Evolutionary conservation across 805 yeast genomes (phyloP), one percentile per base, ranked within the genome.

Genomic region (Priceomyces melissophilus): DNA sequence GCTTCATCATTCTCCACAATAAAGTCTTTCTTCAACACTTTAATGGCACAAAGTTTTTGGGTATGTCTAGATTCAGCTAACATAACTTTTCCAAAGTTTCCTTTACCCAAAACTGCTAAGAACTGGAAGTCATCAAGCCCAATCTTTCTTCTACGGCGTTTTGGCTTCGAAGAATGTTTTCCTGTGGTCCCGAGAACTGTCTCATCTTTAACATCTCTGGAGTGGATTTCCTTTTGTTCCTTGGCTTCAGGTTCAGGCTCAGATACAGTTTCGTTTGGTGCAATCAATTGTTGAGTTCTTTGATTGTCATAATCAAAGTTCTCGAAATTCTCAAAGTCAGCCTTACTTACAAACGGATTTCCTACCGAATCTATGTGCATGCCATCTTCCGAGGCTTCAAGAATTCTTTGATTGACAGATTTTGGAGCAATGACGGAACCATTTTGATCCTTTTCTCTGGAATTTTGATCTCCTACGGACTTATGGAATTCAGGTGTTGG

Each of bases 51-150:
- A 41, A 93, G 65, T 41, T 80, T 78, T 39, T 79, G 77, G 0
- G 91, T 81, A 46, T 82, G 84, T 58, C 91, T 82, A 11, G 96
- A 86, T 65, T 91, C 96, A 1, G 97, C 98, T 51, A 93, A 76
- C 90, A 93, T 87, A 42, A 93, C 99, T 60, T 93, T 93, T 65
- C 99, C 99, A 61, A 93, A 93, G 62, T 93, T 93, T 67, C 99
- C 99, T 61, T 90, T 93, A 54, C 99, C 99, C 43, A 93, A 75
- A 8, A 93, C 99, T 8, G 97, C 95, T 51, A 93, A 67, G 57
- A 93, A 85, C 52, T 87, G 84, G 74, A 93, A 93, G 64, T 93
- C 98, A 61, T 93, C 98, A 42, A 93, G 74, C 0, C 99, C 97
- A 41, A 90, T 80, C 61, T 82, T 84, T 54, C 84, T 79, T 51